A percentile compares a stretch with the other conserved stretches of the same genome.
Conservation (phyloP, 306 rosid genomes). For the Lathyrus aphaca region DNA sequence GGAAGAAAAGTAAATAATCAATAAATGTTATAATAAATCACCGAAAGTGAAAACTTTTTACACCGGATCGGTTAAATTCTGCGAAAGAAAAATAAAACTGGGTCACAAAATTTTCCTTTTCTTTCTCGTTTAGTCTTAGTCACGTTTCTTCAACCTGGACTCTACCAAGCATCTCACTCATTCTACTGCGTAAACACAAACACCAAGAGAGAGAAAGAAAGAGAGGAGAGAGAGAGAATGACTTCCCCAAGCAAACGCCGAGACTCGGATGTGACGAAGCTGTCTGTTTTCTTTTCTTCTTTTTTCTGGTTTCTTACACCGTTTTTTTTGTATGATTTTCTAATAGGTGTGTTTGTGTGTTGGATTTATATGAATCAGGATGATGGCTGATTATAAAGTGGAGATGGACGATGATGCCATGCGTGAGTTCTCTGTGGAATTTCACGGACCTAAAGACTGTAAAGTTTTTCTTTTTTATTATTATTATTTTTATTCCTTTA, state of each 20-base stretch:
- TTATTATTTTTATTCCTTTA: background rate
- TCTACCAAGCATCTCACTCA: conserved; percentile 25
- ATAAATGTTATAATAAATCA: background rate
- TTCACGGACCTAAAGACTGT: conserved; percentile 86
- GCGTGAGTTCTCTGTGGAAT: conserved; percentile 79
- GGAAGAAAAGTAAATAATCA: background rate
- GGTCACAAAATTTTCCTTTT: background rate
- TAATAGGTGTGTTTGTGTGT: conserved; percentile 25
- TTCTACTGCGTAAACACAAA: background rate
- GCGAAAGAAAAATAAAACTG: background rate
- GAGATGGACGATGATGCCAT: conserved; percentile 78
- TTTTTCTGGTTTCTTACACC: background rate
- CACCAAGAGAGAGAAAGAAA: conserved; percentile 32
- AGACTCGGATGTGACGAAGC: conserved; percentile 93
- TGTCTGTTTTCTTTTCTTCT: conserved; percentile 48
- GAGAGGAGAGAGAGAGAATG: conserved; percentile 47
- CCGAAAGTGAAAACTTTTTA: conserved; percentile 13
- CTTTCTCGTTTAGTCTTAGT: background rate
- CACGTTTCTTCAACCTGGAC: background rate
- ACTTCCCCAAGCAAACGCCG: conserved; percentile 89
- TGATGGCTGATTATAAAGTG: conserved; percentile 92
- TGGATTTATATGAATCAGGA: conserved; percentile 58
- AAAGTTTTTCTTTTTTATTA: conserved; percentile 24
- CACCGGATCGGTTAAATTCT: background rate
- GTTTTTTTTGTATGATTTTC: conserved; percentile 25